These are phyloP conservation scores for Naganishia antarctica DNA, from an alignment of 768 basidiomycete species.

Conservation along the genomic window DNA sequence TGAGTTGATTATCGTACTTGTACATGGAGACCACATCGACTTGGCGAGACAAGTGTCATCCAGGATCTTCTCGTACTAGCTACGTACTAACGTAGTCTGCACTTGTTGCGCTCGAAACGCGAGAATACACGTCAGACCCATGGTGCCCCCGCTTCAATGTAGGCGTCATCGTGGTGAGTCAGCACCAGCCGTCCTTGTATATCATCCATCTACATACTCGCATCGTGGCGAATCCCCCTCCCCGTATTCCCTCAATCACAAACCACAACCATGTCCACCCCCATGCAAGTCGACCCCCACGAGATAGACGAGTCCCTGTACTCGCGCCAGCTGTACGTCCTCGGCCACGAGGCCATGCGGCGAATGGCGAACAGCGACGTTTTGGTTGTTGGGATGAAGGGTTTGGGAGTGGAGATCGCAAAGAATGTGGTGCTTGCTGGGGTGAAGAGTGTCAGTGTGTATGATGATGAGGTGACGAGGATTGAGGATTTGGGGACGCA, in stretches of 20 bases:
- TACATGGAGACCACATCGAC: no score
- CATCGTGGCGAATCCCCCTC: no score
- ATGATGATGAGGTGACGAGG: slow-evolving; percentile 81
- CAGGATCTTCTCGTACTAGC: no score
- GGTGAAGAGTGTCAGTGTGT: slow-evolving; percentile 93
- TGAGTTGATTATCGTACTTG: no score
- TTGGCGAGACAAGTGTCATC: no score
- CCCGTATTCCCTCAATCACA: background rate
- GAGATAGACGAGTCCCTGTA: slow-evolving; percentile 85
- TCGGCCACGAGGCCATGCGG: slow-evolving; percentile 99
- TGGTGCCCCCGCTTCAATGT: no score
- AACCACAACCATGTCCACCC: slow-evolving; percentile 8
- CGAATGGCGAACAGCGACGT: slow-evolving; percentile 95
- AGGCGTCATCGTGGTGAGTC: no score
- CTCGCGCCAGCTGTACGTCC: slow-evolving; percentile 92
- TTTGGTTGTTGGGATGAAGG: slow-evolving; percentile 83
- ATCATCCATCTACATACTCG: no score
- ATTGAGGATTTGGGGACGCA: slow-evolving; percentile 90
- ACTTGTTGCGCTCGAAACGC: no score
- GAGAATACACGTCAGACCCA: no score
- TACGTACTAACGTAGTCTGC: no score
- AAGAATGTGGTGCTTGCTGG: slow-evolving; percentile 94
- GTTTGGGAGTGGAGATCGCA: slow-evolving; percentile 93
- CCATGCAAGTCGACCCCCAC: slow-evolving; percentile 35
- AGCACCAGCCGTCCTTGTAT: no score